Evolutionary conservation across 208 protist species (phyloP), one percentile per base, ranked within the genome.

Genomic region (Blechomonas ayalai): DNA sequence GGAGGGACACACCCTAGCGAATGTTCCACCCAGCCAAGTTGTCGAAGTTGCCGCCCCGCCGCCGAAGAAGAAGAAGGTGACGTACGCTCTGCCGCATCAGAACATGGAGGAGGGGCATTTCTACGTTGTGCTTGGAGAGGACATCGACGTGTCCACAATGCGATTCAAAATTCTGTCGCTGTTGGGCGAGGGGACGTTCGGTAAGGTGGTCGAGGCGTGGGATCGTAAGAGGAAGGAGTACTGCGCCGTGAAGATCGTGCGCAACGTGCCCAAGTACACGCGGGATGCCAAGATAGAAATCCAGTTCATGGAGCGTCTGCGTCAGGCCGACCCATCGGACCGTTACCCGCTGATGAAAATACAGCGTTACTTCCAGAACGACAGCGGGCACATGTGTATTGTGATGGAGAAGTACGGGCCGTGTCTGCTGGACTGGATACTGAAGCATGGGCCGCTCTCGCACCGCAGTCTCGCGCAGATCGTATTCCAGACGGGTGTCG

Each of bases 21-120:
- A 12, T 33, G 8, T 7, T 13, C 7, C 6, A 41, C 45, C 65
- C 13, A 74, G 66, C 36, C 53, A 74, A 15, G 66, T 73, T 6
- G 60, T 74, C 8, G 67, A 69, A 32, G 61, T 69, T 16, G 9
- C 42, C 3, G 52, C 60, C n/a, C 67, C 59, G 32, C 70, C 64
- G 16, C 50, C 48, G 10, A 60, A 62, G 51, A 84, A 75, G 46
- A 67, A 90, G 67, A 90, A 93, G 67, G 68, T 88, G 8, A 93
- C 78, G 9, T 89, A 91, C 48, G 65, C 75, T 12, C 60, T 87
- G 18, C 80, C 82, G 4, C 59, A 86, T 44, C 86, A 94, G 54
- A 82, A 78, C 59, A 89, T 82, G 56, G 82, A 92, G 59, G 75
- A 88, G 56, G 86, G 86, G 18, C 86, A 94, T 63, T 94, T 91